phyloP scores from a whole-genome alignment of 176 grass and related monocot genomes.

The Bromus sterilis region DNA sequence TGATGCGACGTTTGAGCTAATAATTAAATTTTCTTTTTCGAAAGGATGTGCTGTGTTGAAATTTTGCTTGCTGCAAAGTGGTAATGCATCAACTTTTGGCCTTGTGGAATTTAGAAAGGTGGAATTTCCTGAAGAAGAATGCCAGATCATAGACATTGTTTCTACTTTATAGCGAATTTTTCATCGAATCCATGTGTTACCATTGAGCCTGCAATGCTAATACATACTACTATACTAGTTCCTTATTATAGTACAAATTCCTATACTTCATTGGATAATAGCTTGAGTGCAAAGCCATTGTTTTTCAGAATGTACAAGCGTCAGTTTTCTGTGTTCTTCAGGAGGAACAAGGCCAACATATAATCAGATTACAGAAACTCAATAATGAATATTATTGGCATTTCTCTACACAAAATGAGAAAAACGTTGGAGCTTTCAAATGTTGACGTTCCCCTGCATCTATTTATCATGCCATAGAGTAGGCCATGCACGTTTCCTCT shows the following conservation, averaged over 20 bases:
- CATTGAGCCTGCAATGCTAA: not conserved
- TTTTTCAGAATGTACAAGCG: not conserved
- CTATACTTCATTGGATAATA: not conserved
- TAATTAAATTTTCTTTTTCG: not conserved
- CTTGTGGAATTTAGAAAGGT: not conserved
- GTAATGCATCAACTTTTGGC: not conserved
- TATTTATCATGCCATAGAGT: not conserved
- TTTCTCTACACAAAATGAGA: not conserved
- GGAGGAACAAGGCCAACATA: not conserved
- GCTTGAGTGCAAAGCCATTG: not conserved
- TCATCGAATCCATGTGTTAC: not conserved
- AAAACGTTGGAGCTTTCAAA: not conserved
- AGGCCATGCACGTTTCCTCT: not conserved
- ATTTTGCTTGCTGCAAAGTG: not conserved
- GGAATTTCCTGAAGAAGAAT: not conserved
- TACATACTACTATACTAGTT: too few relatives aligned
- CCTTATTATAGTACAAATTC: not conserved
- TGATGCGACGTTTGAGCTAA: not conserved
- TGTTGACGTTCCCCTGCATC: conserved; percentile 6
- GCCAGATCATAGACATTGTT: not conserved
- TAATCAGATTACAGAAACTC: not conserved
- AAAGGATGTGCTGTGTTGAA: too few relatives aligned
- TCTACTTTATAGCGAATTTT: not conserved
- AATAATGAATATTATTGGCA: not conserved
- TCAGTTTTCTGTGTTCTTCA: not conserved